A percentile compares a stretch with the other conserved stretches of the same genome.
phyloP scores from a whole-genome alignment of 441 rosid species.

The Syzygium syzygioides region DNA sequence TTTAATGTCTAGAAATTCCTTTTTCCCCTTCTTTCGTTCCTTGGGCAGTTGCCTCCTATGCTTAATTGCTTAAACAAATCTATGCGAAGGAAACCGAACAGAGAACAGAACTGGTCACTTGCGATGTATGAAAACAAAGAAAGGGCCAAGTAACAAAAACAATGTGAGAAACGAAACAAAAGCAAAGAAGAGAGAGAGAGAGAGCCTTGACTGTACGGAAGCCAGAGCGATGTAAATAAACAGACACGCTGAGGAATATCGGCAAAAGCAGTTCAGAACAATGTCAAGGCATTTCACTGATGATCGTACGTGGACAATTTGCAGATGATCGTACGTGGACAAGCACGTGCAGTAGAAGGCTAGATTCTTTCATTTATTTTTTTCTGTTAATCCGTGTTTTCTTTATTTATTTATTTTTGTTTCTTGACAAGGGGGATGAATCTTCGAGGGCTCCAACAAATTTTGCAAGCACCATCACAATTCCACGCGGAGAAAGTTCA shows the following conservation, averaged over 20 bases:
- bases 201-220: no score
- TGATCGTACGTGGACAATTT: neutral
- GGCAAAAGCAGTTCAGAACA: neutral
- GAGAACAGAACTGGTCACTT: neutral
- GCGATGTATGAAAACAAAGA: neutral
- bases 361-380: neutral
- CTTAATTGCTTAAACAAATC: neutral
- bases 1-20: no score
- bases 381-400: no score
- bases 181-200: neutral
- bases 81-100: fast-evolving
- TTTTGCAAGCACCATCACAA: neutral
- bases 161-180: neutral
- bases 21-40: neutral
- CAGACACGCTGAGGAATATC: no score
- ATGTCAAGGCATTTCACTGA: neutral
- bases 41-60: neutral
- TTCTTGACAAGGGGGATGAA: neutral
- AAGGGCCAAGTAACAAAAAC: neutral
- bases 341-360: neutral
- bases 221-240: no score
- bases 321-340: neutral
- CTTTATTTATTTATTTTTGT: neutral
- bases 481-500: no score
- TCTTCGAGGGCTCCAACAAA: neutral